Base-by-base conservation (phyloP, 176 grass and related monocot species). In the Bothriochloa decipiens region DNA sequence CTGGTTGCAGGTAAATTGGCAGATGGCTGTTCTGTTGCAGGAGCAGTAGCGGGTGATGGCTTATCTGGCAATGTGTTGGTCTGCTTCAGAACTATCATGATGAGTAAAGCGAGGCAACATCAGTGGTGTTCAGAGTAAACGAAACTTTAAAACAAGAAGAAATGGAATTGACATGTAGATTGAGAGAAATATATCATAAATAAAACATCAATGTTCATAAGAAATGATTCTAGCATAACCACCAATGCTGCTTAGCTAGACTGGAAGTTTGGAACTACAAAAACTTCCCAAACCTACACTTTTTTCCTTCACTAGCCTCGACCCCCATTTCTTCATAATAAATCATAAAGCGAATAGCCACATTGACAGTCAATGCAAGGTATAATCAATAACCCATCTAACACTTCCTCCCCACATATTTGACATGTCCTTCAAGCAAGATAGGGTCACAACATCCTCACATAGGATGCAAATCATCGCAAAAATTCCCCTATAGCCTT, bases 61-160 rank as follows among this genome's bases (percentile, higher is more conserved):
- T 95, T 98, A 52, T 92, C 96, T 27, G 96, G 96, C 85, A 95
- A 89, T 70, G 88, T 94, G 86, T 81, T 90, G 79, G 85, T 94
- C 77, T 93, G 89, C 84, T 98, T 98, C 58, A 98, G 65, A 87
- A 95, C 89, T 93, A 85, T 62, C 36, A 93, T 71, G 77, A 55
- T 72, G 53, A 80, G 49, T 72, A 68, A 62, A 69, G 79, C 52
- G 8, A 86, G 65, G 81, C 77, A 82, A 52, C 16, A 42, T 82
- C 53, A 77, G 82, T 9, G 70, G 15, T 68, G 65, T 78, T 60
- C 45, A 37, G 66, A 86, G 77, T 40, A 65, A 82, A 69, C 55
- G 28, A 52, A 70, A 39, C 8, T 46, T 37, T 3, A 63, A n/a
- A 33, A 18, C 16, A 64, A 65, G 13, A 82, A 72, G n/a, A 45